A percentile compares a stretch with the other conserved stretches of the same genome.
Evolutionary conservation across 495 filamentous ascomycete species (phyloP).

Genomic region (Amniculicola lignicola): DNA sequence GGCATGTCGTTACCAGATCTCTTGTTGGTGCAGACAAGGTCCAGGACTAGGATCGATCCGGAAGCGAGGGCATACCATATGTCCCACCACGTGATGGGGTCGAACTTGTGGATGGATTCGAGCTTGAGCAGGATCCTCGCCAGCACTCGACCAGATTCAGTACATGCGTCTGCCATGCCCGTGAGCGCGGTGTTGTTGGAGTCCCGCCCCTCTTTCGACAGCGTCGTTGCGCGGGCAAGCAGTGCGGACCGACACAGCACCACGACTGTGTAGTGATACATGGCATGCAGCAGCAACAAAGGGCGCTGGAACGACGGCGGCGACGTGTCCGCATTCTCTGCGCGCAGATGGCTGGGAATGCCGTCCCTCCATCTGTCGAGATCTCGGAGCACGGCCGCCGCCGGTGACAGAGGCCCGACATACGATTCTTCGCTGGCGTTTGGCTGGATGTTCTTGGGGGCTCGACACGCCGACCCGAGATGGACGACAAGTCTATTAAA

Average conservation of each 20-base stretch:
- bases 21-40: conserved; percentile 24
- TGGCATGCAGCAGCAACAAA: conserved; percentile 33
- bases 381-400: conserved; percentile 34
- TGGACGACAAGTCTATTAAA: conserved; percentile 31
- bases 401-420: conserved; percentile 34
- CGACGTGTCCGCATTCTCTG: conserved; percentile 30
- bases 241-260: conserved; percentile 32
- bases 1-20: not conserved
- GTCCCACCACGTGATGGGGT: conserved; percentile 36
- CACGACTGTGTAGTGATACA: conserved; percentile 33
- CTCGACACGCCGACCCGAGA: conserved; percentile 34
- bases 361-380: conserved; percentile 43
- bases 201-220: conserved; percentile 24
- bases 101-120: conserved; percentile 29
- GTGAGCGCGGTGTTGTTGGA: conserved; percentile 17
- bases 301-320: conserved; percentile 32
- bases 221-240: conserved; percentile 30
- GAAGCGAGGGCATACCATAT: conserved; percentile 33
- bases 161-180: conserved; percentile 26
- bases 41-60: conserved; percentile 34
- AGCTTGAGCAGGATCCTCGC: conserved; percentile 28
- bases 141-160: conserved; percentile 29
- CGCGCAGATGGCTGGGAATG: conserved; percentile 38
- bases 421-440: conserved; percentile 29
- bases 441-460: conserved; percentile 24